A percentile compares a stretch with the other conserved stretches of the same genome.
These are phyloP conservation scores for Malassezia globosa DNA, from an alignment of 1,284 basidiomycete genomes.

Conservation along the genomic window DNA sequence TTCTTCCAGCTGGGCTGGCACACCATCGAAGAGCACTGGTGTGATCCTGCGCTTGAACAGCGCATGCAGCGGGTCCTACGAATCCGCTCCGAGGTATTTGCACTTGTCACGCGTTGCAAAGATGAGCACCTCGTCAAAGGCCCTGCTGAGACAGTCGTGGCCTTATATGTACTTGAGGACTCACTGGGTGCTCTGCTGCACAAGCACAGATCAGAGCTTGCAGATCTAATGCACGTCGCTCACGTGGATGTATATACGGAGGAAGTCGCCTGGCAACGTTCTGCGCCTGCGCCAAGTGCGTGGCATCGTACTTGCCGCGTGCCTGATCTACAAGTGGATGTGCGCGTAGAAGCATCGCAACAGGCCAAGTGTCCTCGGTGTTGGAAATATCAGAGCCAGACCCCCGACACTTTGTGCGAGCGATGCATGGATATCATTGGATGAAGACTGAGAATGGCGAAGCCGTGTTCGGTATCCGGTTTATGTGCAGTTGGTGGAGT, in stretches of 20 bases:
- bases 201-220: conserved; percentile 13
- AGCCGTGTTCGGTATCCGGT: too few species aligned
- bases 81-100: conserved; percentile 9
- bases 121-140: neutral
- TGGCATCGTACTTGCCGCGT: neutral
- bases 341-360: conserved; percentile 21
- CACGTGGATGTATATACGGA: conserved; percentile 18
- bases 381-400: conserved; percentile 17
- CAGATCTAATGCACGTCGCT: conserved; percentile 31
- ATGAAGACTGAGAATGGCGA: too few species aligned
- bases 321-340: conserved; percentile 4
- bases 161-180: neutral
- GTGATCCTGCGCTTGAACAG: neutral
- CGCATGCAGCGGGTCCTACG: conserved; percentile 1
- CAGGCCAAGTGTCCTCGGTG: conserved; percentile 36
- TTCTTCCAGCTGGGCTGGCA: conserved; percentile 37
- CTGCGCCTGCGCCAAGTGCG: neutral
- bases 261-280: neutral
- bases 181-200: neutral
- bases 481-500: too few species aligned
- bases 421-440: conserved; percentile 9
- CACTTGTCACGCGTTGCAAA: conserved; percentile 5
- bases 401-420: conserved; percentile 10
- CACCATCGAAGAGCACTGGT: conserved; percentile 11
- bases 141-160: conserved; percentile 9